phyloP scores from a whole-genome alignment of 2,329 filamentous ascomycete species.

The Xylaria sp. region DNA sequence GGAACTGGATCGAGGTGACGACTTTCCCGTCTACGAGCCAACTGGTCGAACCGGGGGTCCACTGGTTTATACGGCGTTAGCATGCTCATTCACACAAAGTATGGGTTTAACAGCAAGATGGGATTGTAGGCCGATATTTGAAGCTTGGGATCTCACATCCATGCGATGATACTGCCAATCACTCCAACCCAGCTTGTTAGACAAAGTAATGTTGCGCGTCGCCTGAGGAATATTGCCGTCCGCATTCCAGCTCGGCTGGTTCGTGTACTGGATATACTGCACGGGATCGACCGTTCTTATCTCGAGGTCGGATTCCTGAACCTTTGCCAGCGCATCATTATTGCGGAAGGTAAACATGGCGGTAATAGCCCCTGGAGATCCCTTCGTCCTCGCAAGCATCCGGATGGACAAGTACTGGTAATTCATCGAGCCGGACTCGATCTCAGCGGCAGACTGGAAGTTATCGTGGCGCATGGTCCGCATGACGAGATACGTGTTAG shows the following conservation, averaged over 20 bases:
- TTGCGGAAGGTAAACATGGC: conserved; percentile 64
- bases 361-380: conserved; percentile 60
- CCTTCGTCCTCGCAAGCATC: conserved; percentile 62
- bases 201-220: conserved; percentile 54
- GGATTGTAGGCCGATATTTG: no score
- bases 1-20: conserved; percentile 59
- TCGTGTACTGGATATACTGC: conserved; percentile 59
- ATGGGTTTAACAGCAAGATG: no score
- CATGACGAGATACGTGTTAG: conserved; percentile 60
- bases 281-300: conserved; percentile 54
- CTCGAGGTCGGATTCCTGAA: conserved; percentile 55
- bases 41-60: conserved; percentile 55
- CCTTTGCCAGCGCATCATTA: conserved; percentile 40
- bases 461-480: conserved; percentile 57
- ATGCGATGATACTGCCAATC: conserved; percentile 63
- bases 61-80: conserved; percentile 12
- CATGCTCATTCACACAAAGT: no score
- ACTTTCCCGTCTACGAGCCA: conserved; percentile 62
- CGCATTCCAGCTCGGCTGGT: conserved; percentile 60
- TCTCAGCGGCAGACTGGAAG: conserved; percentile 62
- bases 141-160: conserved; percentile 48
- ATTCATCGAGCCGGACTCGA: conserved; percentile 53
- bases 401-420: conserved; percentile 58
- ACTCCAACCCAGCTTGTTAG: conserved; percentile 55
- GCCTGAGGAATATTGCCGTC: conserved; percentile 56